Evolutionary conservation across 2,329 filamentous ascomycete species (phyloP), one percentile per base, ranked within the genome.

Genomic region (Aspergillus glaucus): DNA sequence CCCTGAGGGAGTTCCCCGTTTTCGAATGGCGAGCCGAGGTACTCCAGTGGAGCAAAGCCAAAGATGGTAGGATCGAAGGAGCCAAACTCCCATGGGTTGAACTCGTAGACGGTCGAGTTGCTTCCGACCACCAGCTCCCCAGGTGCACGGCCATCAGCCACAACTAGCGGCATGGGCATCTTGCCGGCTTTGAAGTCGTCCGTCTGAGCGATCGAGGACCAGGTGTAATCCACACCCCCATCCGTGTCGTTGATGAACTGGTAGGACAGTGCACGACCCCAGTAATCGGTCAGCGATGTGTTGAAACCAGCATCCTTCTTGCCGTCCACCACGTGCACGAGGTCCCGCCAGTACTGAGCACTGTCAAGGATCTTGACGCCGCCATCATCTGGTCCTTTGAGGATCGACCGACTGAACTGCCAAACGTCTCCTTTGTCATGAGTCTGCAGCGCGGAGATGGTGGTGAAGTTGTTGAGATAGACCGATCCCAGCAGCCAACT

Each of bases 401-500:
- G 69, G 43, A 87, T 81, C 1, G 76, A 80, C 48, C 82, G 79
- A 3, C 69, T 73, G 55, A 87, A 80, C 50, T 85, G 75, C 84
- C 84, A 87, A 1, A 86, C 64, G 10, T 70, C 69, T 4, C 71
- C 72, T 3, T 62, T 51, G 3, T 61, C 60, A 6, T 77, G 71
- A 32, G 75, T 63, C 21, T 75, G 68, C 45, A 88, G 76, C 52
- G 46, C 43, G 42, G 78, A 66, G 3, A 90, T 79, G 0, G 83
- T 81, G 6, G 82, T 85, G 65, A 88, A 94, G 72, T 94, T 94
- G 65, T 85, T 84, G 58, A 82, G 74, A 51, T 81, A 91, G 8
- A 95, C 73, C 47, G 85, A 88, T n/a, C 88, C 87, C 4, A 94
- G 79, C 15, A 94, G 75, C 90, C 90, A 95, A 45, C 84, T 82